Conservation (phyloP, 208 protist species). For the Crithidia brevicula region DNA sequence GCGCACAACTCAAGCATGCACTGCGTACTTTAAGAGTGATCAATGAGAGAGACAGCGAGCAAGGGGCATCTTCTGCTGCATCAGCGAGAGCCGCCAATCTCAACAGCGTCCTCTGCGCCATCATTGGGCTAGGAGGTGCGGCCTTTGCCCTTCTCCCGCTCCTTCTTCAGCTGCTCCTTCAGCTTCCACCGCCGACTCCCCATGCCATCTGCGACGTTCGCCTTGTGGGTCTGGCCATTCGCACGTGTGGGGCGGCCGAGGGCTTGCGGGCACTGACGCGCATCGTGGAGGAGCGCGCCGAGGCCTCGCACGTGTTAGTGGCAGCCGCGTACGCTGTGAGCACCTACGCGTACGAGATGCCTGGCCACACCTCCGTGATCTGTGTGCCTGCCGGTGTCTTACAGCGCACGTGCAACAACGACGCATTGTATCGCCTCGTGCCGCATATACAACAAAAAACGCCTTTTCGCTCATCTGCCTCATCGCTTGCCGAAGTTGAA, state of each 20-base stretch:
- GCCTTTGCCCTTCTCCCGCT: slow-evolving; percentile 35
- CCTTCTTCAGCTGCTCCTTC: slow-evolving; percentile 47
- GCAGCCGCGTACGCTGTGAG: slow-evolving; percentile 31
- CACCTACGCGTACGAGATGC: slow-evolving; percentile 33
- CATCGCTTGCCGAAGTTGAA: neutral
- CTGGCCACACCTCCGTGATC: slow-evolving; percentile 68
- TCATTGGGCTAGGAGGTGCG: slow-evolving; percentile 56
- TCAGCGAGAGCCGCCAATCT: neutral
- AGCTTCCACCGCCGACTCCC: slow-evolving; percentile 34
- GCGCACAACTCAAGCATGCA: slow-evolving; percentile 21
- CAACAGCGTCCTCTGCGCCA: slow-evolving; percentile 51
- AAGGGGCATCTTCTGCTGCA: too few relatives aligned
- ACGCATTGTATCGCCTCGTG: slow-evolving; percentile 19
- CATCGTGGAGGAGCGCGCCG: slow-evolving; percentile 12
- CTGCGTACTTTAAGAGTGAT: neutral
- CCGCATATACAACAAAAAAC: neutral
- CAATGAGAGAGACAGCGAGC: neutral
- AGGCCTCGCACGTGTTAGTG: slow-evolving; percentile 16
- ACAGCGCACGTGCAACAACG: slow-evolving; percentile 2
- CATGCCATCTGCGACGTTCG: slow-evolving; percentile 27
- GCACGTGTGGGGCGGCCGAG: slow-evolving; percentile 53
- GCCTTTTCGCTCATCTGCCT: neutral
- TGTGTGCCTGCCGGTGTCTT: slow-evolving; percentile 28
- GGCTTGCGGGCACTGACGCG: slow-evolving; percentile 46
- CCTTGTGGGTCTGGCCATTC: slow-evolving; percentile 65